Evolutionary conservation across 495 filamentous ascomycete species (phyloP), one percentile per base, ranked within the genome.

Genomic region (Xylaria nigripes): DNA sequence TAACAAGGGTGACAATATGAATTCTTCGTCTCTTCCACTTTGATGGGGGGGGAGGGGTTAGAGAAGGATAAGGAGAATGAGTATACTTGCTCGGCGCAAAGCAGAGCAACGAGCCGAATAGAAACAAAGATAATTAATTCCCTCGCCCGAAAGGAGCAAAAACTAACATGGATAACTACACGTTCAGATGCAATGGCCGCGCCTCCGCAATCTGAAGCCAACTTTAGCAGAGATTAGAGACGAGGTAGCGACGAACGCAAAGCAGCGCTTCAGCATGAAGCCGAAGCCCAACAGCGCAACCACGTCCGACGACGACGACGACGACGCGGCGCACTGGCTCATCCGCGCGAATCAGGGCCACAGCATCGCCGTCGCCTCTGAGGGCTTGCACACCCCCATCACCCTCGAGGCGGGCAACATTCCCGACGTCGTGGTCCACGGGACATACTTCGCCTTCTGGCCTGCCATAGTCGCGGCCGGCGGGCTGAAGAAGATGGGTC

Each of bases 301-400:
- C 5, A 18, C 43, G 10, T 15, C 45, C 22, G 58, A 50, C 43
- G 51, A 23, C 40, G 56, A 62, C 23, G 65, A 69, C 18, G 64
- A 48, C 34, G 71, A 85, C 36, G 81, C 87, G 0, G 21, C 78
- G 1, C 72, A 87, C 65, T 97, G 81, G 74, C 73, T 95, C 13
- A 95, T 98, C 73, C 90, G 93, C 63, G 93, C 93, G 1, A 93
- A 88, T 57, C 93, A 98, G 72, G 93, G 93, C 45, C 93, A 96
- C 72, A 80, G 74, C 61, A 81, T 90, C 66, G 75, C 73, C 45
- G 70, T 98, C 41, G 82, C 85, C 21, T 79, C 80, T 24, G 81
- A 83, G 22, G 76, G 77, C 0, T 76, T 94, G 15, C 82, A 93
- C 13, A 79, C 74, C 16, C 82, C 83, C 12, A 68, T 96, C 58